Conservation (phyloP, 371 early-diverging fungal genomes). For the Haplosporangium sp. region DNA sequence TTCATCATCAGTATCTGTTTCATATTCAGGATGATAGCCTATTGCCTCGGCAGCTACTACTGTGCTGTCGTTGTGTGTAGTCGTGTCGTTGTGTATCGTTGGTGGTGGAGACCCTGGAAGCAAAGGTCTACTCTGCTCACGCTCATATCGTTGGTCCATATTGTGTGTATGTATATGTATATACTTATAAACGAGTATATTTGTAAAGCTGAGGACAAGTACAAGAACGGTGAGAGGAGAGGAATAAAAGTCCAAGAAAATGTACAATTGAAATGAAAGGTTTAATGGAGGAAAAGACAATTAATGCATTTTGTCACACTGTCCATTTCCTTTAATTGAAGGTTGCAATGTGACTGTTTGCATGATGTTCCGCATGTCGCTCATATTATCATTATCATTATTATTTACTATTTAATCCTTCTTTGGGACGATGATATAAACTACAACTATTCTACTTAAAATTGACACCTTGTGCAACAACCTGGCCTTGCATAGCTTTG, state of each 20-base stretch:
- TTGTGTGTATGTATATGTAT: not conserved
- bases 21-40: slow-evolving; percentile 4
- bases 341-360: not conserved
- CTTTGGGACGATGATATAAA: too few relatives aligned
- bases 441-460: slow-evolving; percentile 25
- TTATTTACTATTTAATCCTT: too few relatives aligned
- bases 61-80: slow-evolving; percentile 5
- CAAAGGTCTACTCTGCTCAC: slow-evolving; percentile 17
- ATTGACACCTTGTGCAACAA: slow-evolving; percentile 46
- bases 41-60: not conserved
- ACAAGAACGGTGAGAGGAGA: too few relatives aligned
- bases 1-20: slow-evolving; percentile 5
- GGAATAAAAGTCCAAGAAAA: not conserved
- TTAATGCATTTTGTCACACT: not conserved
- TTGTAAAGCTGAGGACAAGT: too few relatives aligned
- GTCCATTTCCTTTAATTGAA: not conserved
- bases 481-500: slow-evolving; percentile 51
- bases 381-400: too few relatives aligned
- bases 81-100: slow-evolving; percentile 1
- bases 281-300: not conserved
- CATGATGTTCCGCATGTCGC: not conserved
- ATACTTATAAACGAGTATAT: not conserved
- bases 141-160: slow-evolving; percentile 22
- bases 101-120: slow-evolving; percentile 9
- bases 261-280: not conserved